These are phyloP conservation scores for Xylaria sp. DNA, from an alignment of 2,329 filamentous ascomycete genomes.

Conservation along the genomic window DNA sequence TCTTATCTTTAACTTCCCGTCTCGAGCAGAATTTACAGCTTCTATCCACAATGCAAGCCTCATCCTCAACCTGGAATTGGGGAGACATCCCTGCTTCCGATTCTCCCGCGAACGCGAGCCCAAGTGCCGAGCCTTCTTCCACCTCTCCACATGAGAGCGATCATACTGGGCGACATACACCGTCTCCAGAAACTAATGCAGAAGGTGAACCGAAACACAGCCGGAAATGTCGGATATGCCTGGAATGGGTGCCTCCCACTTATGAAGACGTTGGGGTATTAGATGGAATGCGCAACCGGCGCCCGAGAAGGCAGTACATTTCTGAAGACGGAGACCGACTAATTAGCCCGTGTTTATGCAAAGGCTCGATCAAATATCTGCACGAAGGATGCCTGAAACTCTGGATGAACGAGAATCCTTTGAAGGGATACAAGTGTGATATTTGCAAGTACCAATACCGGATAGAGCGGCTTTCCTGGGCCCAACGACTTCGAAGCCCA, in stretches of 20 bases:
- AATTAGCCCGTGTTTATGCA: slow-evolving; percentile 91
- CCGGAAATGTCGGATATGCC: slow-evolving; percentile 83
- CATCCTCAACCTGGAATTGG: slow-evolving; percentile 34
- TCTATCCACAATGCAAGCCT: slow-evolving; percentile 34
- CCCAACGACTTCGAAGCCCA: slow-evolving; percentile 74
- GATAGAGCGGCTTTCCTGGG: slow-evolving; percentile 81
- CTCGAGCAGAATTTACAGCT: slow-evolving; percentile 21
- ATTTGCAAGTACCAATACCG: slow-evolving; percentile 88
- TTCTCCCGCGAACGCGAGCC: slow-evolving; percentile 6
- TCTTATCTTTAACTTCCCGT: slow-evolving; percentile 18
- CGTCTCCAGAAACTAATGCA: slow-evolving; percentile 39
- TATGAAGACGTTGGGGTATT: slow-evolving; percentile 50
- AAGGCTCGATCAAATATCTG: slow-evolving; percentile 91
- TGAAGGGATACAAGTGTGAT: slow-evolving; percentile 88
- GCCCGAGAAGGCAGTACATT: slow-evolving; percentile 44
- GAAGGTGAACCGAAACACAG: slow-evolving; percentile 42
- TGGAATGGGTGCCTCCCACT: slow-evolving; percentile 72
- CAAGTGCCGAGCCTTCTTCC: slow-evolving; percentile 27
- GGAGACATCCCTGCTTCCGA: slow-evolving; percentile 19
- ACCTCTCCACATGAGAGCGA: slow-evolving; percentile 36
- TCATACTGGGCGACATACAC: slow-evolving; percentile 33
- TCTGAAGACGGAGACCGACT: slow-evolving; percentile 61
- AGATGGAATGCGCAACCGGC: slow-evolving; percentile 47
- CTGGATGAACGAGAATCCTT: slow-evolving; percentile 81
- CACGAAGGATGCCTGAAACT: slow-evolving; percentile 88